Base-by-base conservation (phyloP, 176 grass and related monocot genomes). In the Stipa capillata region DNA sequence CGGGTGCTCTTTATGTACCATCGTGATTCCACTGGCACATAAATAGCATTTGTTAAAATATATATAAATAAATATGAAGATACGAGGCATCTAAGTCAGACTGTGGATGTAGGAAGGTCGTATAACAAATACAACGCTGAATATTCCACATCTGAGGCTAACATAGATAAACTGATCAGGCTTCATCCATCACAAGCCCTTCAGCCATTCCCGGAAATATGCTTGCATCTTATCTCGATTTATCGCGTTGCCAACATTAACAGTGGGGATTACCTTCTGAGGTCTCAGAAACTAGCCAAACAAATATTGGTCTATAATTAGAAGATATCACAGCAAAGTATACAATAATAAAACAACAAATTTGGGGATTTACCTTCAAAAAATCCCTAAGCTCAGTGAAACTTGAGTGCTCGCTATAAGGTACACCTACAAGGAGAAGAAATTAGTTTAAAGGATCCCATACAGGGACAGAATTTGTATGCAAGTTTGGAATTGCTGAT, bases 371-470 rank as follows among this genome's bases (percentile, higher is more conserved):
- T 94, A 94, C 91, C 88, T 73, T 94, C 79, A 91, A 80, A 88
- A 94, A 94, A 59, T 91, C 85, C 78, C 70, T 79, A 36, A 94
- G 79, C 74, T 91, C 91, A 52, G 65, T 81, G 41, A 94, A 91
- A 88, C 91, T 94, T 73, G 91, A 94, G 80, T 94, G 91, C 48
- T 94, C 85, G 0, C 91, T 94, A 72, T 94, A 94, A 83, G 91
- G 91, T 39, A 92, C 90, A 79, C 92, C 92, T 88, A 77, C 64
- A 89, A 83, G n/a, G n/a, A n/a, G 69, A 55, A 87, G 25, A 73
- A 78, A 74, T 41, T 56, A 79, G 45, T 65, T 60, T 82, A 2
- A 81, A 82, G 60, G 61, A 65, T 53, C 72, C 36, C 58, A 49
- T 42, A 57, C 48, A 5, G 33, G 34, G 42, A 32, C 0, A 1